Conservation (phyloP, 1,284 basidiomycete species). For the Puccinia polysora region DNA sequence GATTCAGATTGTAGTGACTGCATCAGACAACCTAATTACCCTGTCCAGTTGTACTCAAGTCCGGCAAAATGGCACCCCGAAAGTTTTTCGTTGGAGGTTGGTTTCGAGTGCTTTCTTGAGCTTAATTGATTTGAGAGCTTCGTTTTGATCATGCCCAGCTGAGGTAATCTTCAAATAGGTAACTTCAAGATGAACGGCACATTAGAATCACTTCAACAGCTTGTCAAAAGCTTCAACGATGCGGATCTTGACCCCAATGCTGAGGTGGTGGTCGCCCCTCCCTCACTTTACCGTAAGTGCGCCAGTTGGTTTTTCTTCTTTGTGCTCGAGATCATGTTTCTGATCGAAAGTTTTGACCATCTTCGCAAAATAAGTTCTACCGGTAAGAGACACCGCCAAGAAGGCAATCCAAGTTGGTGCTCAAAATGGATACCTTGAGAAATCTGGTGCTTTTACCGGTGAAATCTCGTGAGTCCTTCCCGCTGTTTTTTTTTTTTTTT, state of each 20-base stretch:
- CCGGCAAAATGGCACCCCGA: conserved; percentile 61
- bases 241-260: conserved; percentile 66
- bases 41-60: too few species aligned
- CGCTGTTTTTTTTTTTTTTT: not conserved
- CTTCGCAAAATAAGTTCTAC: not conserved
- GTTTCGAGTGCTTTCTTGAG: conserved; percentile 7
- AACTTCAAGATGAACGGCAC: conserved; percentile 89
- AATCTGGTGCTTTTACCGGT: conserved; percentile 88
- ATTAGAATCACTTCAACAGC: conserved; percentile 62
- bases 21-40: too few species aligned
- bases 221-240: conserved; percentile 68
- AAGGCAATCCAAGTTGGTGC: conserved; percentile 64
- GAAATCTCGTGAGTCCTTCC: conserved; percentile 69
- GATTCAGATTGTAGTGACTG: too few species aligned
- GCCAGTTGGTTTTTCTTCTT: conserved; percentile 57
- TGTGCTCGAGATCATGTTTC: conserved; percentile 49
- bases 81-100: conserved; percentile 76
- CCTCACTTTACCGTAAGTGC: conserved; percentile 65
- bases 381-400: conserved; percentile 51
- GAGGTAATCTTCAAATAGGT: conserved; percentile 51
- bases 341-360: not conserved
- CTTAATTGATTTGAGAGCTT: conserved; percentile 16
- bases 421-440: conserved; percentile 84
- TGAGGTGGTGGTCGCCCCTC: conserved; percentile 90
- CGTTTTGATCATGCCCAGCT: not conserved